A percentile compares a stretch with the other conserved stretches of the same genome.
Conservation (phyloP, 345 rosid genomes). For the Tarenaya hassleriana region DNA sequence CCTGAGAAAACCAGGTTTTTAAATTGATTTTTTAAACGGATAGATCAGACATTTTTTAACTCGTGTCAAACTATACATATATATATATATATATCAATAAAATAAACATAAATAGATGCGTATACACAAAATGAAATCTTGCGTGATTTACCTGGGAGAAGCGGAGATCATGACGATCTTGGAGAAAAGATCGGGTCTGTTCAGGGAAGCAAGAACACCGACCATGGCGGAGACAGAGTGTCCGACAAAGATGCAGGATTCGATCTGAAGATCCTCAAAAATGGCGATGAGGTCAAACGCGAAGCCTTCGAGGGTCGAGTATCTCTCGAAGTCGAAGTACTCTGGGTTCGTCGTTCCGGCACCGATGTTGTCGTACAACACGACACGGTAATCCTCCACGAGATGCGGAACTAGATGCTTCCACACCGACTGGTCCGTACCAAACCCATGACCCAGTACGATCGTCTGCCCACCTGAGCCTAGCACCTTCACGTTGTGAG, state of each 20-base stretch:
- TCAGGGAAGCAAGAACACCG: conserved; percentile 72
- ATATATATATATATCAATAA: too few species aligned
- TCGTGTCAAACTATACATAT: too few species aligned
- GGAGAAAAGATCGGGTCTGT: conserved; percentile 73
- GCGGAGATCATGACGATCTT: conserved; percentile 64
- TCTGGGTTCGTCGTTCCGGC: conserved; percentile 93
- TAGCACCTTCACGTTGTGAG: conserved; percentile 68
- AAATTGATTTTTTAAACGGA: background rate
- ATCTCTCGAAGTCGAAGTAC: conserved; percentile 71
- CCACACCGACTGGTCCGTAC: conserved; percentile 94
- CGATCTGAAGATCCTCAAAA: conserved; percentile 52
- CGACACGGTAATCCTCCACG: conserved; percentile 51
- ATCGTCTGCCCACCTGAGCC: conserved; percentile 59
- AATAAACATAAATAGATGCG: background rate
- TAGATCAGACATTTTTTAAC: conserved; percentile 1
- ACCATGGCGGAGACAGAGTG: conserved; percentile 88
- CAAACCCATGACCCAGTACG: conserved; percentile 81
- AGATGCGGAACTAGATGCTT: conserved; percentile 86
- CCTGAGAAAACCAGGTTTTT: too few species aligned
- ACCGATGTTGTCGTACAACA: conserved; percentile 83
- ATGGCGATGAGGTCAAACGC: conserved; percentile 75
- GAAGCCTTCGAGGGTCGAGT: conserved; percentile 68
- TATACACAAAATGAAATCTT: background rate
- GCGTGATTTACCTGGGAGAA: conserved; percentile 58
- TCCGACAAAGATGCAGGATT: conserved; percentile 61